phyloP scores from a whole-genome alignment of 1,139 yeast species.

The Arxiozyma slooffiae region DNA sequence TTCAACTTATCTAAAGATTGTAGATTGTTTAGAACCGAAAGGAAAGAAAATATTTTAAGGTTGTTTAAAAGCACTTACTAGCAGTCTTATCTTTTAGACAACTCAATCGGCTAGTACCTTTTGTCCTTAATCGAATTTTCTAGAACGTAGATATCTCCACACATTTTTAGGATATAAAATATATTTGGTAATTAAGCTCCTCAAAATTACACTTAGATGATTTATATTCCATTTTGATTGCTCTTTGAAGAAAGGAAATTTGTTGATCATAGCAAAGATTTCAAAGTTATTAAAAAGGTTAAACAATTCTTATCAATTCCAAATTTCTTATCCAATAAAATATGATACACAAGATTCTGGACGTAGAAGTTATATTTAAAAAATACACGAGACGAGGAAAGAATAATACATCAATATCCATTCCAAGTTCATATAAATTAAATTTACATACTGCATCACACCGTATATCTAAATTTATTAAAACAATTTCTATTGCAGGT shows the following conservation, averaged over 20 bases:
- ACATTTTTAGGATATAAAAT: not conserved
- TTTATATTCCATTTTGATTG: not conserved
- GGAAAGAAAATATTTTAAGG: no score
- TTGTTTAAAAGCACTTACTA: no score
- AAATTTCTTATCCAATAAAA: slow-evolving; percentile 16
- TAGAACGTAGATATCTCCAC: no score
- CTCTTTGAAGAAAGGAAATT: not conserved
- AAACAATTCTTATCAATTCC: slow-evolving; percentile 12
- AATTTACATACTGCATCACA: slow-evolving; percentile 48
- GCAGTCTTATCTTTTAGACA: no score
- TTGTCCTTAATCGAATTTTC: no score
- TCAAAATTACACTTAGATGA: not conserved
- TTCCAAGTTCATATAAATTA: slow-evolving; percentile 51
- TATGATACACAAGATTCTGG: slow-evolving; percentile 42
- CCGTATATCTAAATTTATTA: slow-evolving; percentile 34
- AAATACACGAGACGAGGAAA: slow-evolving; percentile 26
- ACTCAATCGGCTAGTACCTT: no score
- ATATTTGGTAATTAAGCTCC: not conserved
- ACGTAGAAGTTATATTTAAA: slow-evolving; percentile 48
- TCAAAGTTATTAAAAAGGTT: slow-evolving; percentile 19
- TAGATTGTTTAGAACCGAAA: no score
- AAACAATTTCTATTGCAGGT: slow-evolving; percentile 20
- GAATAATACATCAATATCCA: slow-evolving; percentile 41
- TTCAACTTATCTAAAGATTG: no score
- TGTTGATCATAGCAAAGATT: slow-evolving; percentile 13